Base-by-base conservation (phyloP, 345 rosid species). In the Boechera stricta region DNA sequence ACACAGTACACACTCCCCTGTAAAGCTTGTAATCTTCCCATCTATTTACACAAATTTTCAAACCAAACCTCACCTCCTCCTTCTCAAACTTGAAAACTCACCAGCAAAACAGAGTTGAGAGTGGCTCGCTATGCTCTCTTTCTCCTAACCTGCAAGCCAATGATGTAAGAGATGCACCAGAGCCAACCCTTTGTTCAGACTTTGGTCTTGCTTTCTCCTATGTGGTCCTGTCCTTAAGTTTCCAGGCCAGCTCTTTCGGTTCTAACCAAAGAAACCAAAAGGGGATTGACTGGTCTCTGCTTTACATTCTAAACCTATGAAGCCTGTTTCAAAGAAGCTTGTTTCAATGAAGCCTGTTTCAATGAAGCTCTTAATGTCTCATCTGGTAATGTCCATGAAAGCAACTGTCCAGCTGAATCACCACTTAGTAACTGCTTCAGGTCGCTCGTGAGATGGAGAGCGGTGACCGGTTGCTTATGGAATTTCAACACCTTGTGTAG, bases 341-440 rank as follows among this genome's bases (percentile, higher is more conserved):
- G 68, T 66, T 72, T 67, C 78, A 66, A 0, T 21, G 69, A 68
- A 45, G 79, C 74, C 15, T 65, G 77, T 73, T 73, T 87, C 58
- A 85, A 54, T 5, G 98, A 88, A 74, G 84, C 80, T 81, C 79
- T 86, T 70, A 86, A 83, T 81, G 85, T 85, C 81, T 90, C 98
- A 64, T 93, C 99, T 29, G 91, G 92, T n/a, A 91, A 65, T 7
- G 92, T 90, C 99, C 98, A 96, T n/a, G 99, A 93, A 44, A 84
- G 71, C 82, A 96, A 82, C 77, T 93, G 92, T 75, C 99, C 99
- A 28, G 79, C 83, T 26, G 89, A 90, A 81, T 96, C 99, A 59
- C 99, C 99, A 69, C 92, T 96, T 42, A 96, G 84, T 66, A 96
- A 81, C 85, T 96, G 99, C 89, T 91, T 96, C 79, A 91, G 84